A percentile compares a stretch with the other conserved stretches of the same genome.
Conservation (phyloP, 139 green algal species). For the Prasinococcaceae sp. region DNA sequence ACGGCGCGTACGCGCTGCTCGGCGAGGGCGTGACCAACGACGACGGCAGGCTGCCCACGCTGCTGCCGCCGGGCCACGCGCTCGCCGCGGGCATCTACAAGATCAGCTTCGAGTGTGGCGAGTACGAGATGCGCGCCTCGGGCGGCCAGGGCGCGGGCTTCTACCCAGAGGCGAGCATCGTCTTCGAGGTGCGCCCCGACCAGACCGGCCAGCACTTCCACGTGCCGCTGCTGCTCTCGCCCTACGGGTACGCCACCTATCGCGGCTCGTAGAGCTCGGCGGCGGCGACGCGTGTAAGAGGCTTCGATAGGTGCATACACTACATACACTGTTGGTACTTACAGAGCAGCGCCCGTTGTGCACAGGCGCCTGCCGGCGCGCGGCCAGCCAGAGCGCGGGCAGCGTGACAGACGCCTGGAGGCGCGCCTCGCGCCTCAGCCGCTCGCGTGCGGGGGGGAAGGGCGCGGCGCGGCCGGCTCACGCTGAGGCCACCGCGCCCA, state of each 20-base stretch:
- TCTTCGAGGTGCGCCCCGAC: slow-evolving; percentile 50
- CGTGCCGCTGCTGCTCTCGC: slow-evolving; percentile 80
- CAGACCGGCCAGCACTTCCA: slow-evolving; percentile 74
- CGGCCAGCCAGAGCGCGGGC: no score
- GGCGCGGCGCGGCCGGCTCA: no score
- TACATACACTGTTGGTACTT: no score
- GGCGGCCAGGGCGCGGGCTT: slow-evolving; percentile 43
- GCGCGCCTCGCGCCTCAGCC: no score
- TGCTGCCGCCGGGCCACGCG: slow-evolving; percentile 33
- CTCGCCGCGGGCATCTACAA: slow-evolving; percentile 56
- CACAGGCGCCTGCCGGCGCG: no score
- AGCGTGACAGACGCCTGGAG: no score
- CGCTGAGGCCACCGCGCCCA: no score
- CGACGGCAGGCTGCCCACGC: slow-evolving; percentile 43
- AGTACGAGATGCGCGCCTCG: slow-evolving; percentile 40
- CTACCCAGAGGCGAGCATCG: slow-evolving; percentile 56
- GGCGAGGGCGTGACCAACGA: slow-evolving; percentile 51
- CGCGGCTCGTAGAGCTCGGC: no score
- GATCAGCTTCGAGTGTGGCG: slow-evolving; percentile 56
- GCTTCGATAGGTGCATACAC: no score
- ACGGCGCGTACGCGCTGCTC: slow-evolving; percentile 13
- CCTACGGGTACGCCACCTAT: slow-evolving; percentile 90
- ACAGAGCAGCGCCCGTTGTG: no score
- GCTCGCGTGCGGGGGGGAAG: no score
- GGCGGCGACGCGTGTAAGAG: no score